A percentile compares a stretch with the other conserved stretches of the same genome.
Evolutionary conservation across 164 flowering plant species (phyloP).

Genomic region (Annona cherimola): DNA sequence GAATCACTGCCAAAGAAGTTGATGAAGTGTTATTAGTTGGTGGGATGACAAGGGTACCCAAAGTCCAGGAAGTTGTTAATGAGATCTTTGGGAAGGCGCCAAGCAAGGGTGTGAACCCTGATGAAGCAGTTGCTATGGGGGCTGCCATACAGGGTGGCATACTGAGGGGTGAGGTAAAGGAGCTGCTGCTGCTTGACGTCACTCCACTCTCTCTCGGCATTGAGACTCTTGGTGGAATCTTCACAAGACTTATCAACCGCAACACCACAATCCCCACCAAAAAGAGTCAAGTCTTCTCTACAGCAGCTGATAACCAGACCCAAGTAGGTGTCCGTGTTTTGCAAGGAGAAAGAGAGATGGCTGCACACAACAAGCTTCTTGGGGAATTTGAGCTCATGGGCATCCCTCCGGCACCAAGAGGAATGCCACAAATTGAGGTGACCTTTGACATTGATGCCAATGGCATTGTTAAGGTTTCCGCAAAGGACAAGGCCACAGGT

Average conservation of each 20-base stretch:
- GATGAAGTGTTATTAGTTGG: conserved; percentile 39
- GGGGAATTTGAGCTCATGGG: conserved; percentile 33
- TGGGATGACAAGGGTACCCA: conserved; percentile 38
- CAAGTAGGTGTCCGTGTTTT: conserved; percentile 28
- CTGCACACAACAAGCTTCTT: conserved; percentile 26
- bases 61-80: conserved; percentile 27
- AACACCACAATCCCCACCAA: conserved; percentile 41
- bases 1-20: conserved; percentile 23
- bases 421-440: conserved; percentile 31
- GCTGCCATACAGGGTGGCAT: conserved; percentile 40
- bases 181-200: conserved; percentile 36
- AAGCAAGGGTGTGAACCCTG: conserved; percentile 38
- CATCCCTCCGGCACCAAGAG: conserved; percentile 33
- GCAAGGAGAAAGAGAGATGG: conserved; percentile 36
- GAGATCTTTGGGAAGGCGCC: conserved; percentile 35
- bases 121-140: conserved; percentile 43
- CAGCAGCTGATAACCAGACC: conserved; percentile 38
- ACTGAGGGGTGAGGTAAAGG: conserved; percentile 35
- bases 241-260: conserved; percentile 31
- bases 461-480: conserved; percentile 34
- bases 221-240: conserved; percentile 37
- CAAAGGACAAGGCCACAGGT: conserved; percentile 26
- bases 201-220: conserved; percentile 39
- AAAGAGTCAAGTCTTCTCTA: conserved; percentile 38
- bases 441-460: conserved; percentile 34